These are phyloP conservation scores for Tuber calosporum DNA, from an alignment of 495 filamentous ascomycete species.

Conservation along the genomic window DNA sequence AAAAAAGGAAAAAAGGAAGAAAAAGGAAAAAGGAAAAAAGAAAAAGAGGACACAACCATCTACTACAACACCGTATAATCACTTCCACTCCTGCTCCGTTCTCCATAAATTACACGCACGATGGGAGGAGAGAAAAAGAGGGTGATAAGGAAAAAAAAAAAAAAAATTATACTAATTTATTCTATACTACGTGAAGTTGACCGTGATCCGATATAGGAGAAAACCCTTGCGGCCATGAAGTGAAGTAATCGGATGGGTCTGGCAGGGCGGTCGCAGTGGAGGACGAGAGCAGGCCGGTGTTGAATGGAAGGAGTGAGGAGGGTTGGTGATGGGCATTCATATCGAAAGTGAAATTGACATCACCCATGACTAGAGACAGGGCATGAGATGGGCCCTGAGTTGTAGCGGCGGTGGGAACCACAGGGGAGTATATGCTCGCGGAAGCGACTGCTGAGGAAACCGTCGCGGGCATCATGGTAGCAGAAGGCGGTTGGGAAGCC, in stretches of 20 bases:
- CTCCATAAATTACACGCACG: not conserved
- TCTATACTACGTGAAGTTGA: not conserved
- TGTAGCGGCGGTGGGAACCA: not conserved
- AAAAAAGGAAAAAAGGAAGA: not conserved
- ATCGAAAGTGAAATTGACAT: conserved; percentile 32
- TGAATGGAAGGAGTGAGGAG: conserved; percentile 30
- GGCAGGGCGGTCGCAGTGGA: conserved; percentile 25
- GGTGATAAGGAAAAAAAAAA: not conserved
- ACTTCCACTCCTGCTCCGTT: not conserved
- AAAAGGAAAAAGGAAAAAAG: not conserved
- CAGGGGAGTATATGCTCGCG: not conserved
- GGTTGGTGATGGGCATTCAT: conserved; percentile 25
- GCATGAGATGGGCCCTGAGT: conserved; percentile 16
- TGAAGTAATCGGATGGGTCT: conserved; percentile 33
- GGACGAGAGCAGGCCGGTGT: conserved; percentile 23
- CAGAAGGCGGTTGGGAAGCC: conserved; percentile 11
- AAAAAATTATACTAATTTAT: not conserved
- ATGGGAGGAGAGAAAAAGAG: too few relatives aligned
- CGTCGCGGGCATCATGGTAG: not conserved
- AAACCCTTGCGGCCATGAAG: conserved; percentile 35
- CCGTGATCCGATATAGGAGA: conserved; percentile 34
- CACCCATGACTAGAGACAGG: conserved; percentile 7
- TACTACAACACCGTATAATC: not conserved
- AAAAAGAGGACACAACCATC: not conserved
- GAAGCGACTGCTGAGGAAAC: not conserved